Evolutionary conservation across 2,329 filamentous ascomycete genomes (phyloP), one percentile per base, ranked within the genome.

Genomic region (Hypoxylon sp.): DNA sequence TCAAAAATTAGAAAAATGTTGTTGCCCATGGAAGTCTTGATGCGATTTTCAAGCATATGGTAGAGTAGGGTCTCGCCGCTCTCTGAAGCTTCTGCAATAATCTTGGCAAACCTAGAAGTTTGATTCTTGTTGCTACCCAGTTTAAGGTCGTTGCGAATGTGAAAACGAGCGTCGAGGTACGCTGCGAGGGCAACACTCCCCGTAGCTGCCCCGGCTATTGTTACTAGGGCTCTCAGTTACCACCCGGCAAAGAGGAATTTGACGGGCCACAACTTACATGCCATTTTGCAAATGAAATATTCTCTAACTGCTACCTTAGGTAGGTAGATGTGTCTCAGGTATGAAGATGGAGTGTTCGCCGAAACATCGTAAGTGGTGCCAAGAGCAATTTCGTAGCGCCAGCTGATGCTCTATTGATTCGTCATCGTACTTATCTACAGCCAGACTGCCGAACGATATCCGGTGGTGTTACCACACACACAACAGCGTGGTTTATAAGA

Each of bases 81-180:
- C n/a, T 62, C 48, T 51, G 55, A 25, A 61, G 5, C 38, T 41
- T 68, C 76, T 84, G 85, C 77, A 30, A 84, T 82, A 73, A 80
- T 79, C 1, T 75, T 75, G 64, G 82, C 83, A 0, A 79, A 75
- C 32, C 82, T 79, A 52, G 81, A 77, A 3, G 79, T 76, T 10
- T 72, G 75, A 32, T 78, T 79, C 5, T 79, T 52, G 10, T 76
- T 77, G n/a, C 78, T 75, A 13, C 91, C 75, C 1, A 71, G 71
- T 0, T 71, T 69, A 1, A 91, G 58, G 75, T 94, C 91, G 72
- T 90, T 87, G 45, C 79, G 76, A 45, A 93, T 75, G 75, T 91
- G 87, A 69, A 86, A 89, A 79, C 90, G 91, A 57, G 87, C 91
- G 74, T 93, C 86, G 32, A 91, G 79, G 72, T 92, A 91, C 25